phyloP scores from a whole-genome alignment of 768 basidiomycete genomes.

The Mycena pura region DNA sequence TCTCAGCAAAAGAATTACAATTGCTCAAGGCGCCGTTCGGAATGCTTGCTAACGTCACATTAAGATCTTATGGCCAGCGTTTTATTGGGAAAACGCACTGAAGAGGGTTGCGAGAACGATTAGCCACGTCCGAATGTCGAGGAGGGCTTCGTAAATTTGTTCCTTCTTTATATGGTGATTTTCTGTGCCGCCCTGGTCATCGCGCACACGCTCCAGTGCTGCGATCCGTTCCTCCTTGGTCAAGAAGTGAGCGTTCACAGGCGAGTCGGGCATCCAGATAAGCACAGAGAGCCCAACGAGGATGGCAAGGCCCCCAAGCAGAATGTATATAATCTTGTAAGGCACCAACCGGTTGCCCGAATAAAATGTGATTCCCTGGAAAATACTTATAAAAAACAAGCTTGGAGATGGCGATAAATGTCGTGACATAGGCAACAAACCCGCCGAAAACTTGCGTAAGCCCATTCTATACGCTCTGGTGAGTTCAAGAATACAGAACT shows the following conservation, averaged over 20 bases:
- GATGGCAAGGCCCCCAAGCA: constrained; percentile 67
- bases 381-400: neutral
- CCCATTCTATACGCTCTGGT: constrained; percentile 51
- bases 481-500: neutral
- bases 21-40: constrained; percentile 71
- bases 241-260: constrained; percentile 62
- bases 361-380: constrained; percentile 63
- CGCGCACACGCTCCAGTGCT: constrained; percentile 68
- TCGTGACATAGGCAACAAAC: constrained; percentile 64
- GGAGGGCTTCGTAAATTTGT: constrained; percentile 62
- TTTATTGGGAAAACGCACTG: constrained; percentile 49
- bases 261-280: constrained; percentile 70
- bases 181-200: constrained; percentile 68
- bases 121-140: constrained; percentile 66
- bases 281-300: constrained; percentile 62
- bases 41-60: constrained; percentile 56
- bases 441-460: constrained; percentile 67
- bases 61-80: neutral
- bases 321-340: constrained; percentile 67
- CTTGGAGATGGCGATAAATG: neutral
- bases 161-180: constrained; percentile 66
- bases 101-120: constrained; percentile 64
- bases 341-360: constrained; percentile 53
- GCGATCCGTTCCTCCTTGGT: constrained; percentile 66
- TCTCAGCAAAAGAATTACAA: constrained; percentile 41